Percentiles rank a stretch among this genome's conserved stretches.
Evolutionary conservation across 2,329 filamentous ascomycete species (phyloP).

Genomic region (Cytospora chrysosperma): DNA sequence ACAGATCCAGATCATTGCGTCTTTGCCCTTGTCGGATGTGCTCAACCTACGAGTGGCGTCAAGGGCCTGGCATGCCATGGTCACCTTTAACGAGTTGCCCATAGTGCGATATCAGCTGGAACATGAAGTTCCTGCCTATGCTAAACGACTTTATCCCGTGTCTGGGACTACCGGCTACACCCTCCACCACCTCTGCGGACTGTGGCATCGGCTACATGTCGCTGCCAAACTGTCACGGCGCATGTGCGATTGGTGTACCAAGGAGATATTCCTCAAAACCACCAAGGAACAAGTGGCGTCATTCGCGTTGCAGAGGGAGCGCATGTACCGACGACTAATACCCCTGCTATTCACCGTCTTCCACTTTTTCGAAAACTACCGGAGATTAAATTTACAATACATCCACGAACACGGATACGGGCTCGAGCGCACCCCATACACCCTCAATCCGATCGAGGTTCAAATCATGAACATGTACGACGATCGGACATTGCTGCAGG

Average conservation of each 20-base stretch:
- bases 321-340: slow-evolving; percentile 64
- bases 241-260: slow-evolving; percentile 64
- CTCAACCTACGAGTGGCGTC: slow-evolving; percentile 59
- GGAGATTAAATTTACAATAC: slow-evolving; percentile 57
- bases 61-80: slow-evolving; percentile 57
- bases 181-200: slow-evolving; percentile 60
- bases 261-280: slow-evolving; percentile 62
- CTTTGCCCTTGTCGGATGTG: slow-evolving; percentile 59
- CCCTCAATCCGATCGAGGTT: slow-evolving; percentile 60
- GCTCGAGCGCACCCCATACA: slow-evolving; percentile 53
- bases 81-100: slow-evolving; percentile 59
- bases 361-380: slow-evolving; percentile 67
- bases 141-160: slow-evolving; percentile 57
- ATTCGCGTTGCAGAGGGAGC: slow-evolving; percentile 60
- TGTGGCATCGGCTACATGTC: slow-evolving; percentile 66
- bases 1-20: slow-evolving; percentile 61
- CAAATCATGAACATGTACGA: slow-evolving; percentile 66
- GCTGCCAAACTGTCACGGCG: slow-evolving; percentile 60
- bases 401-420: slow-evolving; percentile 54
- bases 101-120: slow-evolving; percentile 62
- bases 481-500: slow-evolving; percentile 59
- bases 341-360: slow-evolving; percentile 65
- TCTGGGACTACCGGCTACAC: slow-evolving; percentile 48
- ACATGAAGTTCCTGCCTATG: slow-evolving; percentile 60
- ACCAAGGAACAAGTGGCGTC: slow-evolving; percentile 54